A percentile compares a stretch with the other conserved stretches of the same genome.
Conservation (phyloP, 2,329 filamentous ascomycete species). For the Emergomyces africanus region DNA sequence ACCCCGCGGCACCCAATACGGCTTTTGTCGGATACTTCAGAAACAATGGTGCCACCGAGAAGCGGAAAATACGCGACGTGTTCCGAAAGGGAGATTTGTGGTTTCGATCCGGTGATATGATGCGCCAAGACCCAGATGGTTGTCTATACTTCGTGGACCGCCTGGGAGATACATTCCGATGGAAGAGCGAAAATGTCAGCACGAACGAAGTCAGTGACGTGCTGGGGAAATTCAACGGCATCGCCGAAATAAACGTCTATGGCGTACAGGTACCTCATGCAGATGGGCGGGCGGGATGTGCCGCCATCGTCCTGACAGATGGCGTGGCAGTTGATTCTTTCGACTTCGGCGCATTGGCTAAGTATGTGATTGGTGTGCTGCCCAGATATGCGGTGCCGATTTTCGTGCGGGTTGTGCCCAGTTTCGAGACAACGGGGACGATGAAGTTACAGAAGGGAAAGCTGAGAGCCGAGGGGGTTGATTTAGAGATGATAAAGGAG, state of each 20-base stretch:
- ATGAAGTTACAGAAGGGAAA: constrained; percentile 3
- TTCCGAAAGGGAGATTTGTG: constrained; percentile 2
- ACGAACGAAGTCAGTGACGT: constrained; percentile 49
- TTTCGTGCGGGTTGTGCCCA: constrained; percentile 48
- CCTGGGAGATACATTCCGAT: constrained; percentile 52
- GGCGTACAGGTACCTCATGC: constrained; percentile 47
- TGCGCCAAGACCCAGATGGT: not conserved
- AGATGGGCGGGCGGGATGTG: constrained; percentile 52
- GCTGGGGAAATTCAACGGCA: constrained; percentile 40
- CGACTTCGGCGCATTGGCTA: constrained; percentile 43
- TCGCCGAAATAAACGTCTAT: constrained; percentile 56
- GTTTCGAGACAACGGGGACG: constrained; percentile 1
- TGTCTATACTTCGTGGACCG: constrained; percentile 3
- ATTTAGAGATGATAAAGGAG: not conserved
- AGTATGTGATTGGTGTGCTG: constrained; percentile 44
- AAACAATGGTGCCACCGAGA: not conserved
- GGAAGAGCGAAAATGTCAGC: constrained; percentile 51
- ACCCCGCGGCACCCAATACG: constrained; percentile 1
- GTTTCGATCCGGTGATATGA: constrained; percentile 3
- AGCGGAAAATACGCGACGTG: not conserved
- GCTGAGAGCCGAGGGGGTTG: not conserved
- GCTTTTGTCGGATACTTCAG: not conserved
- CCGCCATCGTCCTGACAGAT: constrained; percentile 32
- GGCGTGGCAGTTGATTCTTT: constrained; percentile 32
- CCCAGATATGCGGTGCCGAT: constrained; percentile 59